Base-by-base conservation (phyloP, 2,329 filamentous ascomycete species). In the Macrophomina tecta region DNA sequence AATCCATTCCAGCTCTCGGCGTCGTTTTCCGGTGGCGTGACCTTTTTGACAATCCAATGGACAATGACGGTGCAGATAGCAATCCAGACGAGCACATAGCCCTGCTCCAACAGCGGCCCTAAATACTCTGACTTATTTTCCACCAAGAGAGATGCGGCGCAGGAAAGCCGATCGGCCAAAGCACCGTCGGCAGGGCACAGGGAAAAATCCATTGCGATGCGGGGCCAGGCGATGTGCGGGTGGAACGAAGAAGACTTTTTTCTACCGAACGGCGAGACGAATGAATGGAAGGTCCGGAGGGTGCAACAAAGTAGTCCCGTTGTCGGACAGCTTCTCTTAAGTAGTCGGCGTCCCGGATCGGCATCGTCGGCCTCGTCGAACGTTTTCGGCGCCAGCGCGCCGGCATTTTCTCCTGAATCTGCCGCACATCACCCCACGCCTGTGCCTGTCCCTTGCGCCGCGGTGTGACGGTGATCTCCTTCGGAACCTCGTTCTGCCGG, bases 11-110 rank as follows among this genome's bases (percentile, higher is more conserved):
- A 64, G 61, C 61, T 64, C 48, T 64, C 48, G 23, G 61, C 34
- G 61, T 64, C 61, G 61, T 64, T 64, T 34, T 64, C 61, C 11
- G 61, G 61, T 23, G 61, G 61, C 48, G 61, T 64, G 32, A 64
- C 23, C 34, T 40, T 64, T 45, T 64, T 64, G 48, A 64, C 61
- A 30, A 52, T 42, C 46, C 48, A 53, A 8, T 64, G 61, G 46
- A 64, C 48, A 7, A 45, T 18, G 7, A 64, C 49, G 4, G 61
- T 64, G 61, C 61, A 64, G 4, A 64, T 23, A 1, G 48, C 49
- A 5, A 64, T 53, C 61, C 61, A 64, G 36, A 64, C 12, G 11
- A 64, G 61, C 18, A 64, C 61, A 11, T n/a, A 18, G 36, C 40
- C 32, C 23, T 64, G 61, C 23, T 64, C 61, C 34, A 64, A 48